Conservation (phyloP, 805 yeast species). For the Pichia pseudocactophila region DNA sequence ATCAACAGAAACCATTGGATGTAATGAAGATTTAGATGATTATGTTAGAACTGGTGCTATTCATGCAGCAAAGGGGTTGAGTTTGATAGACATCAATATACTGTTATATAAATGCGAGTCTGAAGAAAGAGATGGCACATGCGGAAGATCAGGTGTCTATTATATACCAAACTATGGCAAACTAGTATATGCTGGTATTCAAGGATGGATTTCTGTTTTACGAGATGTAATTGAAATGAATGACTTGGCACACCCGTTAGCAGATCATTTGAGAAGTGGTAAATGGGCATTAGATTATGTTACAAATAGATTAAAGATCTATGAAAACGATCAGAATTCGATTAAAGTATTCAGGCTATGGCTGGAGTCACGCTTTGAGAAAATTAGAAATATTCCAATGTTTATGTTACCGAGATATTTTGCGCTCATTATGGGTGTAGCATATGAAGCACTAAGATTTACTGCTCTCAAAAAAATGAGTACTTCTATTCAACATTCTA, state of each 20-base stretch:
- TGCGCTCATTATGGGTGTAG: constrained; percentile 69
- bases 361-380: constrained; percentile 56
- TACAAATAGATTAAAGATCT: constrained; percentile 51
- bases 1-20: constrained; percentile 58
- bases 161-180: constrained; percentile 64
- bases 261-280: constrained; percentile 74
- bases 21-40: constrained; percentile 55
- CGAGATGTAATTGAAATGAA: constrained; percentile 54
- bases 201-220: constrained; percentile 80
- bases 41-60: constrained; percentile 69
- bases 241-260: constrained; percentile 75
- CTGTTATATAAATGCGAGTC: constrained; percentile 70
- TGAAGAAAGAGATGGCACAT: constrained; percentile 79
- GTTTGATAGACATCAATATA: constrained; percentile 64
- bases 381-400: constrained; percentile 60
- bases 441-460: constrained; percentile 73
- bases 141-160: constrained; percentile 67
- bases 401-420: constrained; percentile 83
- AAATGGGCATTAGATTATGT: constrained; percentile 83
- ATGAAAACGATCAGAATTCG: constrained; percentile 35
- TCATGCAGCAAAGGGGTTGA: constrained; percentile 55
- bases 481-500: constrained; percentile 45
- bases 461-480: constrained; percentile 55
- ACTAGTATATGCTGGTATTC: constrained; percentile 80
- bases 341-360: constrained; percentile 53